A percentile compares a stretch with the other conserved stretches of the same genome.
Evolutionary conservation across 768 basidiomycete species (phyloP).

Genomic region (Tricholoma furcatifolium): DNA sequence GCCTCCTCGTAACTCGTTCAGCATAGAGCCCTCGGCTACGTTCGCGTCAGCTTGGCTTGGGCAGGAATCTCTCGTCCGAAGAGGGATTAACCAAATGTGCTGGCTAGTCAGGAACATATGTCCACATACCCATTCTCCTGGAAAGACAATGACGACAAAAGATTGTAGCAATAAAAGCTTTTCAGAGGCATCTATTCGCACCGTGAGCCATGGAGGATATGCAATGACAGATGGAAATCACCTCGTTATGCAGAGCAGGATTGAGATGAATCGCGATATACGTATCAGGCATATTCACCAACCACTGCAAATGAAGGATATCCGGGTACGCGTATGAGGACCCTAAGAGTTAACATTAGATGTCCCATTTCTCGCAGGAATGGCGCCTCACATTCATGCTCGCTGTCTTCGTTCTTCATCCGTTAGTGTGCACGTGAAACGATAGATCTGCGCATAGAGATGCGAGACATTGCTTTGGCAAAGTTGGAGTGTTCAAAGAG

Average conservation of each 20-base stretch:
- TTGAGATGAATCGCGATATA: conserved; percentile 80
- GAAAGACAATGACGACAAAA: conserved; percentile 57
- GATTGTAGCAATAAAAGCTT: conserved; percentile 85
- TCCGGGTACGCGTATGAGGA: conserved; percentile 46
- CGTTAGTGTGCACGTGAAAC: too few relatives aligned
- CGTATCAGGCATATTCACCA: conserved; percentile 59
- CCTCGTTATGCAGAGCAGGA: conserved; percentile 67
- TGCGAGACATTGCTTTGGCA: too few relatives aligned
- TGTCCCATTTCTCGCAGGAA: too few relatives aligned
- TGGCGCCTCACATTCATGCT: too few relatives aligned
- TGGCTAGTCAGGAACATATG: background rate
- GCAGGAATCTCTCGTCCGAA: conserved; percentile 59
- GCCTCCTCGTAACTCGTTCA: too few relatives aligned
- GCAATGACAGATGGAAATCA: conserved; percentile 27
- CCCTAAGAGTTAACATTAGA: conserved; percentile 30
- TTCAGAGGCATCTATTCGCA: conserved; percentile 76
- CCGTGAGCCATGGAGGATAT: background rate
- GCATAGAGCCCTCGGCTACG: too few relatives aligned
- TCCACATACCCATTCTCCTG: conserved; percentile 65
- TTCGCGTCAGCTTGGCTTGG: too few relatives aligned
- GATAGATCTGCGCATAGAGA: too few relatives aligned
- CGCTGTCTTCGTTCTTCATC: too few relatives aligned
- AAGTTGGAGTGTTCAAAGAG: too few relatives aligned
- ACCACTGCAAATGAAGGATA: conserved; percentile 84
- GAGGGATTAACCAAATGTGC: background rate